A percentile compares a stretch with the other conserved stretches of the same genome.
Conservation (phyloP, 106 monocot genomes). For the Allium fistulosum region DNA sequence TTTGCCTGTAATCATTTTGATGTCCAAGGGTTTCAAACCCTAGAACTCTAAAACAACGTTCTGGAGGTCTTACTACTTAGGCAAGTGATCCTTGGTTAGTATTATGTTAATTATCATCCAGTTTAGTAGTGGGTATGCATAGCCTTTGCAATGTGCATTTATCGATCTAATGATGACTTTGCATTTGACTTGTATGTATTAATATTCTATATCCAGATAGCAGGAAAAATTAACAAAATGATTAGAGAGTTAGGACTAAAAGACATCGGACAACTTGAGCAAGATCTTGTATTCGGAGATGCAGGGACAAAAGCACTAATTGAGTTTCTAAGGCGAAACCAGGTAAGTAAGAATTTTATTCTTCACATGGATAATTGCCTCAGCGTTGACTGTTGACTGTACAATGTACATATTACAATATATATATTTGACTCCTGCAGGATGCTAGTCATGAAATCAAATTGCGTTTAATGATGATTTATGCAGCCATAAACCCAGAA, state of each 20-base stretch:
- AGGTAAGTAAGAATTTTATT: conserved; percentile 26
- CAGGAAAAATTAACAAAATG: conserved; percentile 85
- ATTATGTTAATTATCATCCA: too few relatives aligned
- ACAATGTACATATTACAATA: too few relatives aligned
- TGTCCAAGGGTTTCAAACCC: too few relatives aligned
- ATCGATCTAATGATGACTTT: too few relatives aligned
- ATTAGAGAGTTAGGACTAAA: conserved; percentile 76
- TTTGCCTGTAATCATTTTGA: too few relatives aligned
- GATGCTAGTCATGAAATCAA: conserved; percentile 68
- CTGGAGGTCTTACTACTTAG: too few relatives aligned
- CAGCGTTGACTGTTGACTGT: too few relatives aligned
- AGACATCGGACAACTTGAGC: conserved; percentile 88
- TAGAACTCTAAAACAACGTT: too few relatives aligned
- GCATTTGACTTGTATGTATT: not conserved
- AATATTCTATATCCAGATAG: conserved; percentile 52
- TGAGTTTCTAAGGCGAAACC: conserved; percentile 73
- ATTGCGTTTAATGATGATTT: conserved; percentile 81
- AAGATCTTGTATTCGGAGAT: conserved; percentile 97
- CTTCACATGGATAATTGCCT: too few relatives aligned
- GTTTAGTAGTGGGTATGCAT: too few relatives aligned
- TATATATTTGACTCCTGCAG: conserved; percentile 26
- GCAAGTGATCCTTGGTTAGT: too few relatives aligned
- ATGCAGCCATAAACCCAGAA: conserved; percentile 70
- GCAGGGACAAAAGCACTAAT: conserved; percentile 93
- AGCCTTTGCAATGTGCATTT: too few relatives aligned